Percentiles rank a stretch among this genome's conserved stretches.
Evolutionary conservation across 768 basidiomycete species (phyloP).

Genomic region (Suillus variegatus): DNA sequence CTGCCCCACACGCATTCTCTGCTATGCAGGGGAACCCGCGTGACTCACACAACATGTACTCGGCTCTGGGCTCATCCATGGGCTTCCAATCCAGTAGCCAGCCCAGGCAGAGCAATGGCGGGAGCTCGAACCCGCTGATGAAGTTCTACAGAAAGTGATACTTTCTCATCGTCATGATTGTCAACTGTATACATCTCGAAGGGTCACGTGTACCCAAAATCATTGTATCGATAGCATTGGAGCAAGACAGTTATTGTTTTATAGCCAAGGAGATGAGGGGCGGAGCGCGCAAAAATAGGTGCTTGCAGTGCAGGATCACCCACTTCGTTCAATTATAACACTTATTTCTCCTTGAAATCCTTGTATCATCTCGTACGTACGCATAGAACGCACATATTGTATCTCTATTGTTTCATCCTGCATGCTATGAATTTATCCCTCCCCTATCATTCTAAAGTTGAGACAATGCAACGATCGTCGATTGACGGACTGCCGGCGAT

Average conservation of each 20-base stretch:
- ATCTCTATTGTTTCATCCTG: slow-evolving; percentile 17
- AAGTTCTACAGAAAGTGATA: slow-evolving; percentile 36
- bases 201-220: slow-evolving; percentile 13
- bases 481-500: background rate
- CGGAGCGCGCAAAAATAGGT: background rate
- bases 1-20: slow-evolving; percentile 59
- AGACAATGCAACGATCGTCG: slow-evolving; percentile 8
- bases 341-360: too few relatives aligned
- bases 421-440: slow-evolving; percentile 7
- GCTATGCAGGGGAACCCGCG: slow-evolving; percentile 62
- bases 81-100: slow-evolving; percentile 25
- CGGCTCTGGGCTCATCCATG: slow-evolving; percentile 42
- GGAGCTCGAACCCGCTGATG: slow-evolving; percentile 34
- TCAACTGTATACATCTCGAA: slow-evolving; percentile 9
- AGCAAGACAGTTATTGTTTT: slow-evolving; percentile 9
- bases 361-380: background rate
- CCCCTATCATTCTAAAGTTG: background rate
- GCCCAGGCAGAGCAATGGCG: slow-evolving; percentile 22
- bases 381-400: slow-evolving; percentile 24
- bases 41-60: slow-evolving; percentile 59
- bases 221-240: slow-evolving; percentile 28
- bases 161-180: slow-evolving; percentile 7
- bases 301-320: slow-evolving; percentile 6
- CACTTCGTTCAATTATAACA: too few relatives aligned
- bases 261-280: slow-evolving; percentile 8